Evolutionary conservation across 352 stramenopile genomes (phyloP).

Genomic region (Phytophthora brassicae): DNA sequence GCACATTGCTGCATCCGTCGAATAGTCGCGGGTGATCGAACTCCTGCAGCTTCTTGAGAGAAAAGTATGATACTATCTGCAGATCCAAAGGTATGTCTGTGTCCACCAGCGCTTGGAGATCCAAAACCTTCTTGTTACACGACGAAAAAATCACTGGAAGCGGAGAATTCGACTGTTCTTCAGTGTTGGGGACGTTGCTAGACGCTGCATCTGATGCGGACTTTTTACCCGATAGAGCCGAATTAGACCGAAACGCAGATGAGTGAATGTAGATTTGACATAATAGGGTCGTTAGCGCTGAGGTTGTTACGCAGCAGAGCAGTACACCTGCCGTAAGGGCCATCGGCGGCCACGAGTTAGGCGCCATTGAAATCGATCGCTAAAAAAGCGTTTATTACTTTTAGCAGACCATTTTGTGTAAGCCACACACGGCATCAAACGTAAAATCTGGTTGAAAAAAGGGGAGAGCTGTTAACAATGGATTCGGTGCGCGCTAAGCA

Average conservation of each 20-base stretch:
- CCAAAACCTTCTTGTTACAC: conserved; percentile 18
- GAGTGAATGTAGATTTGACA: conserved; percentile 43
- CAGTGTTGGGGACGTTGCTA: neutral
- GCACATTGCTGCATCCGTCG: conserved; percentile 54
- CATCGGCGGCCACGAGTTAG: neutral
- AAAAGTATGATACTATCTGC: conserved; percentile 56
- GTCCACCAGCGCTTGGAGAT: conserved; percentile 27
- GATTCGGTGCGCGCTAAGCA: conserved; percentile 82
- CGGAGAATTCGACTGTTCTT: neutral
- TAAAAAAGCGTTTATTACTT: no score
- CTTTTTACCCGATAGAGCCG: neutral
- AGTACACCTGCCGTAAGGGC: conserved; percentile 37
- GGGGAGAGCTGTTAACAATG: conserved; percentile 29
- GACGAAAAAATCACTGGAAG: neutral
- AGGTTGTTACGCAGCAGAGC: conserved; percentile 43
- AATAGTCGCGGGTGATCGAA: conserved; percentile 67
- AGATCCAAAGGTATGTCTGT: conserved; percentile 41
- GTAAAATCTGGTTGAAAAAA: conserved; percentile 5
- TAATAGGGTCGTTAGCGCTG: conserved; percentile 39
- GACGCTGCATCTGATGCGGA: neutral
- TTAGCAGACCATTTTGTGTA: no score
- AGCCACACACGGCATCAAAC: no score
- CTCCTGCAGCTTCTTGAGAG: conserved; percentile 31
- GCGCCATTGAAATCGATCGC: no score
- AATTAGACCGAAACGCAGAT: neutral